Base-by-base conservation (phyloP, 768 basidiomycete species). In the Dacryopinax primogenitus region DNA sequence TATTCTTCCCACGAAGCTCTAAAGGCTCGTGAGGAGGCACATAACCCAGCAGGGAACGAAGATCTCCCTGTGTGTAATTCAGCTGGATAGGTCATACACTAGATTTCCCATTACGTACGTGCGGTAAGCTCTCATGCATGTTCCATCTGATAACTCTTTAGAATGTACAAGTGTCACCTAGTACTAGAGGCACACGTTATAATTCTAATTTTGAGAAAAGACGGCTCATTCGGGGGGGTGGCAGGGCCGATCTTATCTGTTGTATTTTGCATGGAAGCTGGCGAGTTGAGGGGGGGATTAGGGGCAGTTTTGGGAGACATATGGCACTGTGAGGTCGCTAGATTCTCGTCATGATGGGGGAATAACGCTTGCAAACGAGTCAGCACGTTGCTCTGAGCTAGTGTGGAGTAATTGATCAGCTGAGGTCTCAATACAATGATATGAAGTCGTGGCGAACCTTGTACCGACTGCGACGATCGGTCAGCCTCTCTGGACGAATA, bases 111-210 rank as follows among this genome's bases (percentile, higher is more conserved):
- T 13, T 18, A 67, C 71, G 16, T 32, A 84, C 87, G 81, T 87
- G 90, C 33, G 88, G 88, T 3, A 90, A 71, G 0, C 85, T 85
- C 68, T 90, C 87, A 68, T 90, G 86, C 88, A 91, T 91, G 68
- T 90, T 91, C 88, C 88, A 91, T 36, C 86, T 86, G 34, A 89
- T 63, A 58, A 90, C 26, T 18, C 18, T 6, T 44, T 4, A 44
- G 41, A 28, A n/a, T n/a, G n/a, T 13, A 21, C 3, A 30, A 3
- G 3, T 9, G 26, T 4, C 7, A 28, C 4, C 51, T 58, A 28
- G 32, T 13, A 15, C 26, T 30, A 28, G 11, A 3, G 4, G 21
- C 51, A 18, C 32, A 58, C 51, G 51, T 58, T 3, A 58, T 58
- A 28, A 58, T 58, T 30, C 32, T 58, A 21, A 58, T 58, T 30